Evolutionary conservation across 2,329 filamentous ascomycete genomes (phyloP), one percentile per base, ranked within the genome.

Genomic region (Talaromyces sp.): DNA sequence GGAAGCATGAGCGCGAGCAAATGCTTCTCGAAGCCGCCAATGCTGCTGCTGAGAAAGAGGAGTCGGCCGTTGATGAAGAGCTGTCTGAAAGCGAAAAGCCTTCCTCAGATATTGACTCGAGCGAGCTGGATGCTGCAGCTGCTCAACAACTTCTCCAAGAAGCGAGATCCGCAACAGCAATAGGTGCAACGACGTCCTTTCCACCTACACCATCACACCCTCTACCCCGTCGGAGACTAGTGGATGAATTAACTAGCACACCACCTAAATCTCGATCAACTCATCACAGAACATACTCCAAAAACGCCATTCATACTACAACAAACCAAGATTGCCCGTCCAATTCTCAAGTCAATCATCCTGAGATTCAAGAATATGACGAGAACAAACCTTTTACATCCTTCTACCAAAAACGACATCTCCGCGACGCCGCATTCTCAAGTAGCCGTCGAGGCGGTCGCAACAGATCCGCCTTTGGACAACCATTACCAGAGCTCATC

Each of bases 341-440:
- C 19, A 37, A n/a, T 24, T n/a, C 52, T 24, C 52, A 56, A 3
- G 8, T 13, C 7, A n/a, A 41, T 24, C 33, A 41, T 24, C 3
- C 39, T 8, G 16, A 35, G 22, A n/a, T 33, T 1, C 52, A 35
- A 49, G 27, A 35, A 62, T 39, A 65, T 27, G 47, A 59, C 22
- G 60, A 63, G 31, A 24, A 41, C 27, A 85, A 83, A 65, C 89
- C 91, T 43, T 93, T 97, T 73, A 90, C 83, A n/a, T 96, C 92
- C 0, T 97, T 97, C 80, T 98, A 93, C 74, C 77, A 84, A 19
- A 93, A 95, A 78, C 87, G 85, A 27, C 89, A 96, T 73, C 85
- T 94, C 67, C 89, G 94, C 31, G 91, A 93, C 24, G 87, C 88
- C 7, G 92, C 93, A 10, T 78, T 97, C n/a, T 89, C 87, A 67